A percentile compares a stretch with the other conserved stretches of the same genome.
These are phyloP conservation scores for Fraxinus paxiana DNA, from an alignment of 305 asterid species.

Conservation along the genomic window DNA sequence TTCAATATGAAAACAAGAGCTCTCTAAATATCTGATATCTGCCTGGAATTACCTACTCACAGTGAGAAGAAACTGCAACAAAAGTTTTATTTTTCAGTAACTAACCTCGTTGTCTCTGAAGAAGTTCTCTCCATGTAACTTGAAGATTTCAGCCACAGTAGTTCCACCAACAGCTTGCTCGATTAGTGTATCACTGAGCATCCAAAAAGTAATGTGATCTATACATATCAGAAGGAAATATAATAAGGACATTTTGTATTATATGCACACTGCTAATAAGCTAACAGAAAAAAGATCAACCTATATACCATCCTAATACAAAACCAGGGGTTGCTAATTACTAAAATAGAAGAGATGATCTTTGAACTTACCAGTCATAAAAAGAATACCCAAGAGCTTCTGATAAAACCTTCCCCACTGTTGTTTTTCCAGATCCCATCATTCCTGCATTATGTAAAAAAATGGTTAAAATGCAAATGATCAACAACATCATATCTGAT, in stretches of 20 bases:
- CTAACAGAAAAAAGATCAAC: slow-evolving; percentile 16
- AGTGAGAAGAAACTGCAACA: slow-evolving; percentile 5
- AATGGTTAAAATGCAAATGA: slow-evolving; percentile 12
- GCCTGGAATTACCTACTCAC: slow-evolving; percentile 5
- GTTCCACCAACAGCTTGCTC: slow-evolving; percentile 71
- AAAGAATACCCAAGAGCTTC: slow-evolving; percentile 79
- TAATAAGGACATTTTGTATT: background rate
- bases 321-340: background rate
- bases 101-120: slow-evolving; percentile 88
- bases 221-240: slow-evolving; percentile 9
- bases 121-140: slow-evolving; percentile 64
- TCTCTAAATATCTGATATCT: background rate
- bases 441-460: slow-evolving; percentile 49
- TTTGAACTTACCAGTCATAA: slow-evolving; percentile 62
- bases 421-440: slow-evolving; percentile 99
- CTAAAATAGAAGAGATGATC: background rate
- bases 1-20: background rate
- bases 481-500: background rate
- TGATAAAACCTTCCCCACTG: slow-evolving; percentile 78
- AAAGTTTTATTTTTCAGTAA: background rate
- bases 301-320: background rate
- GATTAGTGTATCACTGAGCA: slow-evolving; percentile 63
- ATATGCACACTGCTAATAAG: background rate
- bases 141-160: slow-evolving; percentile 78
- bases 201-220: slow-evolving; percentile 21